Evolutionary conservation across 305 asterid genomes (phyloP), one percentile per base, ranked within the genome.

Genomic region (Fraxinus sp.): DNA sequence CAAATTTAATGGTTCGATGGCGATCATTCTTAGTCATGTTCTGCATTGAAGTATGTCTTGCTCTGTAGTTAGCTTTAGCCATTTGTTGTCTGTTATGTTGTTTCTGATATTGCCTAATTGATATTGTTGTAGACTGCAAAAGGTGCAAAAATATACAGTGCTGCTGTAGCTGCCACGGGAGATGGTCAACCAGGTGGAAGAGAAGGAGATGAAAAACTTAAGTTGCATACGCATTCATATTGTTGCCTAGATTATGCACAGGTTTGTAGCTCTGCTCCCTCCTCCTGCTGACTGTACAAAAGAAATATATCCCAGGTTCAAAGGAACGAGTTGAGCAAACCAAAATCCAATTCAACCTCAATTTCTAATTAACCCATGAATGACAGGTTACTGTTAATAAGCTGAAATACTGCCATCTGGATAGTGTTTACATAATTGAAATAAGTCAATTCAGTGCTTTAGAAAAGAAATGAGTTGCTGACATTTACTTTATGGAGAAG

Each of bases 241-340:
- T 96, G 99, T 80, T 94, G 99, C 85, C 90, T 97, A 35, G 98
- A 97, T 83, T 97, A 97, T 88, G 90, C 99, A 49, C 99, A 96
- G 98, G 99, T 93, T 85, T 82, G 78, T 80, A 74, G 73, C 85
- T 78, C 62, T 81, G 77, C 32, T 75, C 79, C 70, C 77, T 82
- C 74, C 46, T 41, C 74, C 16, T 7, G 39, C 35, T 70, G 41
- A 2, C 62, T 52, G 62, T 74, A 26, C 41, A 80, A 64, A 41
- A 52, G 52, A 37, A 83, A 30, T 80, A 52, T 20, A 70, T 78
- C 41, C 55, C 66, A 28, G 36, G 75, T 75, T 84, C 68, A 16
- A 68, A 36, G 77, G 62, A 57, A 36, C 62, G 68, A 39, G 41
- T 24, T 43, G 4, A 39, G 43, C 37, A 22, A 28, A 41, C 20